Evolutionary conservation across 768 basidiomycete species (phyloP).

Genomic region (Galerina marginata): DNA sequence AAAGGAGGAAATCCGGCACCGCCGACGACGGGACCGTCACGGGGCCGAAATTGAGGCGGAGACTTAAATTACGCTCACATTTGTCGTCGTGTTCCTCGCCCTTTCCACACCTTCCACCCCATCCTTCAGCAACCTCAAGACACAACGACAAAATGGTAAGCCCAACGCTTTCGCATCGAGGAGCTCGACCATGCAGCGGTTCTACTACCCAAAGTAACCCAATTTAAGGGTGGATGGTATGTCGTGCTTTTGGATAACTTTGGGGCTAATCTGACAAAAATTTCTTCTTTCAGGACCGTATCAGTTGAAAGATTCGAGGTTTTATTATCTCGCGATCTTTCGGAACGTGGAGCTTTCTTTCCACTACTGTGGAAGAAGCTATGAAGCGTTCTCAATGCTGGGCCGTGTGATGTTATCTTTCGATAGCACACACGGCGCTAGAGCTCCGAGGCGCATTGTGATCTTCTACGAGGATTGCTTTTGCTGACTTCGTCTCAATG

Average conservation of each 20-base stretch:
- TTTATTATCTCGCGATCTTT: conserved; percentile 17
- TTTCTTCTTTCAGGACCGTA: conserved; percentile 26
- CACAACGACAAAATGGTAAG: conserved; percentile 59
- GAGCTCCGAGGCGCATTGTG: conserved; percentile 56
- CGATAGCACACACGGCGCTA: conserved; percentile 34
- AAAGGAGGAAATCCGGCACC: background rate
- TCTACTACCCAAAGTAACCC: conserved; percentile 34
- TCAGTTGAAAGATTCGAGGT: conserved; percentile 28
- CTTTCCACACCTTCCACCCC: conserved; percentile 22
- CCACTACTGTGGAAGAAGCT: conserved; percentile 8
- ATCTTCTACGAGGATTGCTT: conserved; percentile 29
- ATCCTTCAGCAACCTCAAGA: conserved; percentile 44
- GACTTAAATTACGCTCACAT: conserved; percentile 13
- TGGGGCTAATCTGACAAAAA: conserved; percentile 3
- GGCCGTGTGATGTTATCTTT: conserved; percentile 27
- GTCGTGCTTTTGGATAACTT: conserved; percentile 45
- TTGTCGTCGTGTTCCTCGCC: background rate
- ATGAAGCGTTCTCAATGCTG: conserved; percentile 24
- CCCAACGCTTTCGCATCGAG: conserved; percentile 30
- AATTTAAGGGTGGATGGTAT: conserved; percentile 57
- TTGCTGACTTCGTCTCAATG: conserved; percentile 84
- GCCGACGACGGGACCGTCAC: background rate
- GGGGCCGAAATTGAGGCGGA: conserved; percentile 21
- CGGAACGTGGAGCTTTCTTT: conserved; percentile 40
- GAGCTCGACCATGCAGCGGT: conserved; percentile 44